Base-by-base conservation (phyloP, 805 yeast species). In the Komagataella pseudopastoris region DNA sequence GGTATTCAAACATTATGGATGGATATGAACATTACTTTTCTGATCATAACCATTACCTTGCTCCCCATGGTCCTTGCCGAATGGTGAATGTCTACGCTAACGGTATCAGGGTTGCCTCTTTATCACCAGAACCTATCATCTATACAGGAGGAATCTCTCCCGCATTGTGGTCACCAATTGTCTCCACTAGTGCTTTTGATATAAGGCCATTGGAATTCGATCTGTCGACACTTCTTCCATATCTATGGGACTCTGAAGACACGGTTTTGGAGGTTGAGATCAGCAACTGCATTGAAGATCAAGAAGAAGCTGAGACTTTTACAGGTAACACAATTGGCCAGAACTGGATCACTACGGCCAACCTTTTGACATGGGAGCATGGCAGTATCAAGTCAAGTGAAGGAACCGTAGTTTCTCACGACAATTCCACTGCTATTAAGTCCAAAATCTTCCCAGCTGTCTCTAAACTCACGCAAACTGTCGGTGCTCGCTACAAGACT, bases 71-170 rank as follows among this genome's bases (percentile, higher is more conserved):
- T 0, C 90, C 95, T 1, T 71, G 81, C 49, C 74, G 96, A 52
- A 69, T 80, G 23, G 70, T 86, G 14, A 79, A 83, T 56, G 78
- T 85, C 4, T 82, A 70, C 55, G 67, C 83, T 48, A 74, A 81
- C 56, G 87, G 77, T 30, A 57, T 71, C 23, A 72, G 83, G 50
- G 75, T 87, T 6, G 83, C 83, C 2, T 68, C 80, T 3, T 76
- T 75, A 24, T 69, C 80, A 23, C 95, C 96, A 2, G 79, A 77
- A 56, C 90, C 91, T 1, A 77, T 81, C 6, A 75, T 88, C 14
- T 88, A 74, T 66, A 80, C 95, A 1, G 96, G 96, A 6, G 96
- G 95, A 2, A 67, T 81, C 39, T 77, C 89, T 1, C 95, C 96
- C 1, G 72, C 83, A 3, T 67, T 88, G 48, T 88, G 96, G 96